Percentiles rank a stretch among this genome's conserved stretches.
Evolutionary conservation across 140 eudicot species (phyloP).

Genomic region (Stevia rebaudiana): DNA sequence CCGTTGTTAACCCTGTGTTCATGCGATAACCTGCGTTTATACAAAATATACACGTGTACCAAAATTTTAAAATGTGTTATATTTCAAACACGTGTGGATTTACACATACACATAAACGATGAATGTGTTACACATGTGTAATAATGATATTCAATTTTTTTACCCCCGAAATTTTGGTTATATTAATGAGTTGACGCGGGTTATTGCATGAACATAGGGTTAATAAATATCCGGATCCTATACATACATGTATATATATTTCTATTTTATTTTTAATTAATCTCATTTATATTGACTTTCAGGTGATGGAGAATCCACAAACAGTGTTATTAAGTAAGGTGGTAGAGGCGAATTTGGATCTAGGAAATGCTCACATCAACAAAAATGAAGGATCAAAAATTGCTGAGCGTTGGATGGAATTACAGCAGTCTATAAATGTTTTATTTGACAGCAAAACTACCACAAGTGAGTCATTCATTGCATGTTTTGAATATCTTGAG

Average conservation of each 20-base stretch:
- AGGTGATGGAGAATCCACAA: constrained; percentile 90
- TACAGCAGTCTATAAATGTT: constrained; percentile 77
- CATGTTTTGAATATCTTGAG: constrained; percentile 2
- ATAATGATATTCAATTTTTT: too few relatives aligned
- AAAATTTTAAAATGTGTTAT: too few relatives aligned
- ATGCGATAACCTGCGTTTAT: too few relatives aligned
- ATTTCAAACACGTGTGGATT: too few relatives aligned
- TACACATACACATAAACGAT: too few relatives aligned
- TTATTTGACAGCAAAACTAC: constrained; percentile 74
- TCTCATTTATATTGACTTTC: constrained; percentile 21
- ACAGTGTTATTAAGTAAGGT: constrained; percentile 62
- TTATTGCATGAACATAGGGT: too few relatives aligned
- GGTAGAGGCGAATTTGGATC: constrained; percentile 52
- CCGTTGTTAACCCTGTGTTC: too few relatives aligned
- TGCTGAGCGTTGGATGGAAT: constrained; percentile 69
- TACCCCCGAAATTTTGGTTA: too few relatives aligned
- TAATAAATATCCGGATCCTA: too few relatives aligned
- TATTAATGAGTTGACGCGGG: too few relatives aligned
- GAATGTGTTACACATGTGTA: too few relatives aligned
- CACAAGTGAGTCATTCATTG: constrained; percentile 43
- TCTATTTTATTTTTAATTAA: background rate
- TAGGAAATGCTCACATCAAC: constrained; percentile 54
- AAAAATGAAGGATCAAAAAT: constrained; percentile 45
- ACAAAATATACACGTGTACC: background rate
- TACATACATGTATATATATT: background rate